Percentiles rank a stretch among this genome's conserved stretches.
Evolutionary conservation across 306 rosid genomes (phyloP).

Genomic region (Pyrus bretschneideri): DNA sequence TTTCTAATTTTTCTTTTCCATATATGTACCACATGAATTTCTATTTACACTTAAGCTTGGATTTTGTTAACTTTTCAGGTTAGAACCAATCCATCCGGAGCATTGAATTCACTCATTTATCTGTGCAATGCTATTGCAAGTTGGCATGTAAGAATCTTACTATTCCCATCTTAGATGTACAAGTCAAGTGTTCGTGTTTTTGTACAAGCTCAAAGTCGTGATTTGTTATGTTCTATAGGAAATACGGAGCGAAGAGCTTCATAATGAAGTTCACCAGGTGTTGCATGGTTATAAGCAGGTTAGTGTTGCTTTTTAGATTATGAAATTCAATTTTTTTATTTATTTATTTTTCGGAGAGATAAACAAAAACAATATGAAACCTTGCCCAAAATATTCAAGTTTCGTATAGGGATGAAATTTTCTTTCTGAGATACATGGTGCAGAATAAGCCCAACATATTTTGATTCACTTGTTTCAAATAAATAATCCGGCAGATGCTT

Average conservation of each 20-base stretch:
- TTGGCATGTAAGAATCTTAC: conserved; percentile 80
- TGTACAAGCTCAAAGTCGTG: conserved; percentile 14
- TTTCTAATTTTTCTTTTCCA: neutral
- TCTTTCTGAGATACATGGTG: neutral
- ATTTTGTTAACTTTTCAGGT: conserved; percentile 49
- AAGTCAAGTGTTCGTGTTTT: conserved; percentile 2
- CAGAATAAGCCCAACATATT: neutral
- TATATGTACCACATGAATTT: neutral
- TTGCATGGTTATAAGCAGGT: conserved; percentile 98
- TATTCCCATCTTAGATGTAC: conserved; percentile 2
- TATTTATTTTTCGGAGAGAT: neutral
- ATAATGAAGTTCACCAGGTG: conserved; percentile 86
- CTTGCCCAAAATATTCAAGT: neutral
- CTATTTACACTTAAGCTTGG: neutral
- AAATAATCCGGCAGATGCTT: conserved; percentile 60
- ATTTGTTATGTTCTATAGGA: conserved; percentile 40
- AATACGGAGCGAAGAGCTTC: conserved; percentile 89
- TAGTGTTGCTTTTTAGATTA: conserved; percentile 16
- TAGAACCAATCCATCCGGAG: conserved; percentile 91
- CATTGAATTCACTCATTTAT: conserved; percentile 61
- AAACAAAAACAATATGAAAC: neutral
- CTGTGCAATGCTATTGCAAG: conserved; percentile 97
- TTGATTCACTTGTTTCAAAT: neutral
- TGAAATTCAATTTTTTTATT: neutral
- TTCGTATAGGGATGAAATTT: neutral